Conservation (phyloP, 345 rosid genomes). For the Eucalyptus guilfoylei region DNA sequence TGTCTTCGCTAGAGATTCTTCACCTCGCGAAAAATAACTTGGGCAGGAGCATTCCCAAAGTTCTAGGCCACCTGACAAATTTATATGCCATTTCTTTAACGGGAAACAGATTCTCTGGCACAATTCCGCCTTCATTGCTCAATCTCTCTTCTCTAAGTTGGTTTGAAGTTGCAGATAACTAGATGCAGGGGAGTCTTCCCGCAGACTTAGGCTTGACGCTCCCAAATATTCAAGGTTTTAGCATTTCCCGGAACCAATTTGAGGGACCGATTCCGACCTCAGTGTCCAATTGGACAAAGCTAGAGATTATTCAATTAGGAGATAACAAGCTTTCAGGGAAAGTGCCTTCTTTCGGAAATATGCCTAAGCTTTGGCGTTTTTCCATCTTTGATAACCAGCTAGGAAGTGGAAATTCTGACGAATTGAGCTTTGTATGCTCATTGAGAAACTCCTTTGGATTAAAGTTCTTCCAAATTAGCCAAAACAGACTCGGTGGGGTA, state of each 20-base stretch:
- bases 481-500: no score
- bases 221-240: not conserved
- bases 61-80: not conserved
- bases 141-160: not conserved
- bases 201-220: not conserved
- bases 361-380: no score
- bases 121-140: constrained; percentile 1
- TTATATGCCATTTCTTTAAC: accelerated
- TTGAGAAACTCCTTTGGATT: no score
- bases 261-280: no score
- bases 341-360: no score
- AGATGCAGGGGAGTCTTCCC: constrained; percentile 7
- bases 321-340: no score
- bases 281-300: no score
- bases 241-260: not conserved
- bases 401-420: no score
- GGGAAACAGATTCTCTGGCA: not conserved
- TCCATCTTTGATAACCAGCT: no score
- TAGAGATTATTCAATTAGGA: no score
- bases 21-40: accelerated
- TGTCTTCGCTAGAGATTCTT: not conserved
- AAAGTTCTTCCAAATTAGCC: no score
- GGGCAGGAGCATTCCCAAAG: not conserved
- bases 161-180: not conserved
- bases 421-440: no score